These are phyloP conservation scores for Boletus smithii DNA, from an alignment of 1,284 basidiomycete genomes.

Conservation along the genomic window DNA sequence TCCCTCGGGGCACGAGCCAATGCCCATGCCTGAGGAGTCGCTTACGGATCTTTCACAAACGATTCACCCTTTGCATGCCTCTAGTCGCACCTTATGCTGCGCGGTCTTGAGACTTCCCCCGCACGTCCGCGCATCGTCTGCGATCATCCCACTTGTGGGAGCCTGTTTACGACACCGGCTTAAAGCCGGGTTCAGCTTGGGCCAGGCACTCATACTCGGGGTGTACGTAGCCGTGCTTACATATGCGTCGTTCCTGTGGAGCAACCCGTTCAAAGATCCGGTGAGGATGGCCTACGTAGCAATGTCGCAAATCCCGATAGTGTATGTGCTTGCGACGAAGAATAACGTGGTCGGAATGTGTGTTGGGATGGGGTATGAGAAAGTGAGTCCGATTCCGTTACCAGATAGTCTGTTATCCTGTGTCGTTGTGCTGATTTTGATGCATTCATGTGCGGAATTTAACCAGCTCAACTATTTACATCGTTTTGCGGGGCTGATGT, in stretches of 20 bases:
- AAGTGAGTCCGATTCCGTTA: constrained; percentile 39
- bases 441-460: neutral
- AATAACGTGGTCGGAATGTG: constrained; percentile 65
- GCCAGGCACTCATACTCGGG: constrained; percentile 46
- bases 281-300: constrained; percentile 62
- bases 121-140: constrained; percentile 43
- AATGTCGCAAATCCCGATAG: constrained; percentile 70
- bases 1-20: constrained; percentile 21
- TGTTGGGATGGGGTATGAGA: constrained; percentile 72
- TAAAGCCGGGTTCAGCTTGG: constrained; percentile 49
- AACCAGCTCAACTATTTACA: constrained; percentile 74
- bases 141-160: constrained; percentile 41
- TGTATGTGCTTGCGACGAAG: constrained; percentile 69
- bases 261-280: constrained; percentile 55
- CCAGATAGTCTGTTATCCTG: neutral
- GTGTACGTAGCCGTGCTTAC: constrained; percentile 48
- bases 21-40: constrained; percentile 32
- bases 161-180: constrained; percentile 43
- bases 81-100: constrained; percentile 13
- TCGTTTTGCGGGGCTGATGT: constrained; percentile 63
- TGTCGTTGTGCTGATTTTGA: constrained; percentile 5
- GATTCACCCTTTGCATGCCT: constrained; percentile 18
- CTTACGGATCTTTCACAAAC: constrained; percentile 29
- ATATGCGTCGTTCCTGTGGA: constrained; percentile 51
- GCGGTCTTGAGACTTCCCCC: constrained; percentile 36